Percentiles rank a stretch among this genome's conserved stretches.
Evolutionary conservation across 2,329 filamentous ascomycete genomes (phyloP).

Genomic region (Epichloe gansuensis): DNA sequence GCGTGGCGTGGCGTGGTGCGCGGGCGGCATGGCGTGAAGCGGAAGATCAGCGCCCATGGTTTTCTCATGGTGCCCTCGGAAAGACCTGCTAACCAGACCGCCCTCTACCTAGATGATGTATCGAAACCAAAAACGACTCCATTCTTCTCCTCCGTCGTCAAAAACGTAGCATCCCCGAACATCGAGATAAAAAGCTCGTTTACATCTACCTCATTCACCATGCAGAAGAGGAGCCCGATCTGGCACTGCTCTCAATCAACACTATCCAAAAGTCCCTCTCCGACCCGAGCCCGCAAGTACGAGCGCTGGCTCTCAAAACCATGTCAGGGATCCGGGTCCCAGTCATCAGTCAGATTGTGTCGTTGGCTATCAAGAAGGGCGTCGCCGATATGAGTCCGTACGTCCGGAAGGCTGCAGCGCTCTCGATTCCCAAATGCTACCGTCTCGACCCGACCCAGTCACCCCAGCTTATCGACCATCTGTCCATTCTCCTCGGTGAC

Average conservation of each 20-base stretch:
- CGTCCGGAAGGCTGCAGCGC: conserved; percentile 81
- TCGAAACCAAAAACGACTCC: conserved; percentile 72
- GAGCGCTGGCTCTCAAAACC: conserved; percentile 83
- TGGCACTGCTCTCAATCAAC: conserved; percentile 92
- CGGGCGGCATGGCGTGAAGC: too few species aligned
- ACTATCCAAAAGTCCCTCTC: conserved; percentile 97
- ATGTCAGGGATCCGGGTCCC: conserved; percentile 98
- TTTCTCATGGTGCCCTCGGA: too few species aligned
- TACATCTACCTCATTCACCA: conserved; percentile 97
- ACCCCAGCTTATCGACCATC: conserved; percentile 73
- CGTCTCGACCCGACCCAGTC: conserved; percentile 74
- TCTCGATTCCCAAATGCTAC: conserved; percentile 95
- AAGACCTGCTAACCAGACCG: background rate
- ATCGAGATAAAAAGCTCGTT: conserved; percentile 95
- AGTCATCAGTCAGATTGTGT: conserved; percentile 95
- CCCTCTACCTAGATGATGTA: conserved; percentile 70
- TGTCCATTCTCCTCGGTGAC: conserved; percentile 69
- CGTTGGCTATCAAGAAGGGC: conserved; percentile 88
- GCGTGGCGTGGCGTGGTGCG: background rate
- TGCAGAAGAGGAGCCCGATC: conserved; percentile 90
- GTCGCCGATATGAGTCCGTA: conserved; percentile 87
- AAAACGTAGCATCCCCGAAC: conserved; percentile 90
- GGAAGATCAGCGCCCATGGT: too few species aligned
- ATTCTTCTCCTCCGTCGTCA: conserved; percentile 96
- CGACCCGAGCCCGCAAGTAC: conserved; percentile 79